Percentiles rank a stretch among this genome's conserved stretches.
Evolutionary conservation across 2,329 filamentous ascomycete species (phyloP).

Genomic region (Venturia asperata): DNA sequence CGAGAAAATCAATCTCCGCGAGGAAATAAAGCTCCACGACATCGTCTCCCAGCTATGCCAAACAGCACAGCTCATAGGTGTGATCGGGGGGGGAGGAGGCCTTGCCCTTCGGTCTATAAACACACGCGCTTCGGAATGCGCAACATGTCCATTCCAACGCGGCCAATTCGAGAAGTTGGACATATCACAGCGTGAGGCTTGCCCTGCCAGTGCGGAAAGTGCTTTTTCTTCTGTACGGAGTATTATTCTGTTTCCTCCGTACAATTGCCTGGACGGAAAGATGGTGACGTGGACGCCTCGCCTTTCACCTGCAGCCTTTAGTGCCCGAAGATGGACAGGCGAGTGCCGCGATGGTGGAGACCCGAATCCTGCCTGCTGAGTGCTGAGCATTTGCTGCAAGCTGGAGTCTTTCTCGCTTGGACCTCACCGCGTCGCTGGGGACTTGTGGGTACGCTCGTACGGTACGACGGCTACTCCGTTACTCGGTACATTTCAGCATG

Average conservation of each 20-base stretch:
- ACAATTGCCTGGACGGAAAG: not conserved
- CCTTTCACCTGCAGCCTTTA: not conserved
- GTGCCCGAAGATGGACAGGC: slow-evolving; percentile 6
- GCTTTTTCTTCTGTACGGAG: not conserved
- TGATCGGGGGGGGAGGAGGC: not conserved
- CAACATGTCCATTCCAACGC: not conserved
- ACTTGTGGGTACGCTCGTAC: not conserved
- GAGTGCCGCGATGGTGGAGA: slow-evolving; percentile 1
- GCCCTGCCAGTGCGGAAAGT: not conserved
- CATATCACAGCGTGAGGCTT: too few species aligned
- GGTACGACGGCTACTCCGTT: too few species aligned
- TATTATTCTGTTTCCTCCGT: too few species aligned
- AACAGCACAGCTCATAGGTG: not conserved
- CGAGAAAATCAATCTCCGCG: too few species aligned
- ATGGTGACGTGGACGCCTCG: not conserved
- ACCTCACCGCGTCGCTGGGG: too few species aligned
- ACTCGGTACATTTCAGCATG: too few species aligned
- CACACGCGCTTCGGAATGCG: not conserved
- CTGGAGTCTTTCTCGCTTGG: too few species aligned
- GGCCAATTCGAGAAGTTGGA: too few species aligned
- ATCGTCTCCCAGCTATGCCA: too few species aligned
- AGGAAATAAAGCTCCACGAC: too few species aligned
- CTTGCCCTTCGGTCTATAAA: not conserved
- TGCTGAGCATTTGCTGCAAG: too few species aligned
- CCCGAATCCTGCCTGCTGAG: not conserved